Base-by-base conservation (phyloP, 2,329 filamentous ascomycete species). In the Drechslerella coelobrocha region DNA sequence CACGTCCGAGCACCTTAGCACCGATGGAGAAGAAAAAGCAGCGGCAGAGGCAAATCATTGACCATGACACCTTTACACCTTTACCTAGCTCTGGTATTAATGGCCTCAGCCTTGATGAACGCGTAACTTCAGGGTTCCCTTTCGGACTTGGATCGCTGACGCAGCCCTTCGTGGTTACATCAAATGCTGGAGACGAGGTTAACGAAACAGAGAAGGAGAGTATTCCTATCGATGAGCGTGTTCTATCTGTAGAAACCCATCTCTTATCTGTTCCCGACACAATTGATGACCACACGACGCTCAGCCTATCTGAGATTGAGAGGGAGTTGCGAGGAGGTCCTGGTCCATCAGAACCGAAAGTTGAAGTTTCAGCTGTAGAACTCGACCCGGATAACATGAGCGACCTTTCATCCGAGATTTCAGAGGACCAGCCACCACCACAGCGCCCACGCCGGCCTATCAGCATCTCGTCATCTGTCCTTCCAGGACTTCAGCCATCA, bases 391-490 rank as follows among this genome's bases (percentile, higher is more conserved):
- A 82, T 43, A 73, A 75, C 59, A 68, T 74, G 52, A 86, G 83
- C 27, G 85, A 88, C 68, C 79, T 88, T 6, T 89, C 86, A 1
- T 88, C 86, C 0, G 86, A 88, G 73, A 74, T 88, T 45, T 88
- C 86, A 0, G 78, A 80, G 1, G 84, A 86, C 68, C 76, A 54
- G 72, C 75, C 60, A 69, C 75, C 39, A 27, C 52, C 27, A 24
- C 43, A 63, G 39, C 26, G 31, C 1, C 37, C 66, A n/a, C 59
- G 45, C 10, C 53, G 53, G 23, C 61, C 56, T 41, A 59, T 59
- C 73, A 26, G 68, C 71, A 51, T 62, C 75, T 52, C 75, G 5
- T 72, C 60, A 19, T 68, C 56, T 19, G 66, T 68, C 7, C 72
- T 68, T 21, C 68, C 68, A 7, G 60, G 56, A n/a, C 37, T 72